phyloP scores from a whole-genome alignment of 2,329 filamentous ascomycete species.

The Zalaria sp. region DNA sequence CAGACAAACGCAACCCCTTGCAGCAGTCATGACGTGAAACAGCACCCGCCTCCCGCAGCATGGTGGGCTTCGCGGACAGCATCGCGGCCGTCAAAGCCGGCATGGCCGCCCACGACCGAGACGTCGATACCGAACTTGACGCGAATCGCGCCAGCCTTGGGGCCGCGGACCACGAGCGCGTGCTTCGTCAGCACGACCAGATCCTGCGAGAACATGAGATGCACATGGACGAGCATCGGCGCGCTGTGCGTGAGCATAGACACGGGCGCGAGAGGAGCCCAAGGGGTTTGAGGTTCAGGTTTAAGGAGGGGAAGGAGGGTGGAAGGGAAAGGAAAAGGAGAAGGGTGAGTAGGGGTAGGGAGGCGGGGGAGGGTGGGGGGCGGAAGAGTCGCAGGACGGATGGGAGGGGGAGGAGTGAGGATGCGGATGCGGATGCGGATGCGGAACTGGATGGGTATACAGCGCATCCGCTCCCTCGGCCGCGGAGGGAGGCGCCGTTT shows the following conservation, averaged over 20 bases:
- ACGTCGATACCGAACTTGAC: not conserved
- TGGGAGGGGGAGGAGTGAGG: not conserved
- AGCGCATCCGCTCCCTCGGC: conserved; percentile 6
- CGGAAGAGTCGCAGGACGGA: not conserved
- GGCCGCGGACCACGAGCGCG: conserved; percentile 4
- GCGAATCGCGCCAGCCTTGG: conserved; percentile 1
- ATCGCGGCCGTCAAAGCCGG: conserved; percentile 1
- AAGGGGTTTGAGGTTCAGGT: not conserved
- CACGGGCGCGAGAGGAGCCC: not conserved
- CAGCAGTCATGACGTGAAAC: too few relatives aligned
- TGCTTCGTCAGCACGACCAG: conserved; percentile 5
- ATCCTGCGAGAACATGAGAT: conserved; percentile 5
- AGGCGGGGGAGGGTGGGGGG: not conserved
- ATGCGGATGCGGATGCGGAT: not conserved
- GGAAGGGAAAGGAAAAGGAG: not conserved
- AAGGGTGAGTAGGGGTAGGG: not conserved
- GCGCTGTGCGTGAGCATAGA: not conserved
- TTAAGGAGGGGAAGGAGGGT: not conserved
- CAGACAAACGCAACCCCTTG: too few relatives aligned
- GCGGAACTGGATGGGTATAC: conserved; percentile 4
- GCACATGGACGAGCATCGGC: conserved; percentile 2
- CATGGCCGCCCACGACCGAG: not conserved
- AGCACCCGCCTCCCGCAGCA: too few relatives aligned
- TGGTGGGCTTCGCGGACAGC: conserved; percentile 4
- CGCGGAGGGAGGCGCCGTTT: not conserved